Evolutionary conservation across 2,329 filamentous ascomycete species (phyloP).

Genomic region (Coniochaeta sp.): DNA sequence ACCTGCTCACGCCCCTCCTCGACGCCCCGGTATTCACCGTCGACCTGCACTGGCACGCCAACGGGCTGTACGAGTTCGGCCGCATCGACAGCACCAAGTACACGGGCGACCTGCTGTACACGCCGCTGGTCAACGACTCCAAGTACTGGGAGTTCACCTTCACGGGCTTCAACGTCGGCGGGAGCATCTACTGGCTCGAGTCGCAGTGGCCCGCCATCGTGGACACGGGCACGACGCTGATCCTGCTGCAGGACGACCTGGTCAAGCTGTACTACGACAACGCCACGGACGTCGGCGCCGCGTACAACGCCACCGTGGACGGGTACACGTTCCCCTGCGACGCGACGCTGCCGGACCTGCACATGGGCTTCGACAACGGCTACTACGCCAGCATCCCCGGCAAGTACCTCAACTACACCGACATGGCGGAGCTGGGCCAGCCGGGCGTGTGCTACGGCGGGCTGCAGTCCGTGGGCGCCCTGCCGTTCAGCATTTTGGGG

Average conservation of each 20-base stretch:
- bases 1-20: slow-evolving; percentile 33
- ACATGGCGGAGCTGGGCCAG: slow-evolving; percentile 37
- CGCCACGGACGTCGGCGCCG: slow-evolving; percentile 40
- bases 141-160: slow-evolving; percentile 32
- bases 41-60: slow-evolving; percentile 39
- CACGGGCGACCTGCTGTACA: slow-evolving; percentile 34
- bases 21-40: slow-evolving; percentile 37
- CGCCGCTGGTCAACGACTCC: slow-evolving; percentile 42
- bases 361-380: slow-evolving; percentile 35
- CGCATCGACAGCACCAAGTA: slow-evolving; percentile 33
- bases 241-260: slow-evolving; percentile 52
- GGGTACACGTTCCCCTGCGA: slow-evolving; percentile 49
- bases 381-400: slow-evolving; percentile 43
- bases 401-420: slow-evolving; percentile 35
- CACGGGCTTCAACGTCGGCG: slow-evolving; percentile 25
- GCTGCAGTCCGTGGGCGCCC: slow-evolving; percentile 50
- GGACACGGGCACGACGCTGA: slow-evolving; percentile 63
- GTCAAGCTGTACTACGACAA: slow-evolving; percentile 49
- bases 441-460: slow-evolving; percentile 64
- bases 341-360: slow-evolving; percentile 38
- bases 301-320: slow-evolving; percentile 34
- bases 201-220: slow-evolving; percentile 45
- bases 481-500: slow-evolving; percentile 60
- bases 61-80: slow-evolving; percentile 45
- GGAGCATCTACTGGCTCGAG: slow-evolving; percentile 26